Evolutionary conservation across 78 protist species (phyloP), one percentile per base, ranked within the genome.

Genomic region (Dictyostelium brefeldianum): DNA sequence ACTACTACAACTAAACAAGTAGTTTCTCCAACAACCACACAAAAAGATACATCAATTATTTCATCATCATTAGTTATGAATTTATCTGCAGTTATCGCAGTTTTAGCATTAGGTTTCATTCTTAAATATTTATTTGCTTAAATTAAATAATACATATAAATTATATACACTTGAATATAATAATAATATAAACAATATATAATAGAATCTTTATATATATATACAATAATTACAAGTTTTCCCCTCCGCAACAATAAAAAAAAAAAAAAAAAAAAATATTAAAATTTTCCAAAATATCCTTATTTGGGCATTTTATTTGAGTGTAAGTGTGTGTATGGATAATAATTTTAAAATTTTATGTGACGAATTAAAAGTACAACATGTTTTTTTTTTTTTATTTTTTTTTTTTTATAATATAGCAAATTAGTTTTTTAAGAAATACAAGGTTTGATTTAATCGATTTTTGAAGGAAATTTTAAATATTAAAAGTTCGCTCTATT

Each of bases 41-140:
- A 83, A n/a, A 46, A 31, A 69, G 54, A 14, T 12, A 12, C 46
- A n/a, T 27, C 47, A 18, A 57, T n/a, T 6, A 50, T 54, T 18
- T 71, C 73, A 71, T 69, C 71, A 80, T n/a, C 57, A n/a, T 46
- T 70, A 54, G 48, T 48, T 5, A 54, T 77, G 54, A 77, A 59
- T 51, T 41, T 75, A 43, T 36, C 22, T 64, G 83, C 78, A 11
- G 77, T 74, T 25, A n/a, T 85, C n/a, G 4, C 79, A 15, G 82
- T 77, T 29, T 50, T 85, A 74, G 20, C 65, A 5, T 9, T 85
- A 17, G 92, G 82, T 48, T 64, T 85, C 4, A 27, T 74, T 46
- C 69, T 85, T 15, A 85, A 47, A 77, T 77, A 70, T 22, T 62
- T 62, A 46, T 77, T 75, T 75, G 73, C 29, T 27, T 64, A 64